Base-by-base conservation (phyloP, 2,329 filamentous ascomycete species). In the Teratosphaeria destructans region DNA sequence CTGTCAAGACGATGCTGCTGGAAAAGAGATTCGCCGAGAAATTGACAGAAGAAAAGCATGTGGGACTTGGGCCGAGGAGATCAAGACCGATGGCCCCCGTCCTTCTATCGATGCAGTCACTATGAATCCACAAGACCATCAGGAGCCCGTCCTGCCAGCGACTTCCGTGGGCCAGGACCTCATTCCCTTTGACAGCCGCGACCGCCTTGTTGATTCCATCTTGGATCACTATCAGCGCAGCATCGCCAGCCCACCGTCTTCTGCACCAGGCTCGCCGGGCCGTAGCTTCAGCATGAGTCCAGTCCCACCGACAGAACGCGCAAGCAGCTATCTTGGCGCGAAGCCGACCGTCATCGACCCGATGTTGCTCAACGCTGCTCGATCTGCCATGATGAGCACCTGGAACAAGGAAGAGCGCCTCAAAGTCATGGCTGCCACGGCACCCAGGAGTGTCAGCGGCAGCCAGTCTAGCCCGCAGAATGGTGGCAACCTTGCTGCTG, bases 371-470 rank as follows among this genome's bases (percentile, higher is more conserved):
- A 56, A 57, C 5, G 64, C 57, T 55, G 59, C 57, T 26, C 60
- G 61, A 53, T 58, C 61, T 12, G 63, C 61, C 7, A 64, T 96
- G 82, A 76, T 90, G 60, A 78, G 82, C 23, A 83, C 89, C 55
- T 96, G 93, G 93, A 87, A 85, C 47, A 85, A 86, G 68, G 91
- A 95, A 26, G 75, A 79, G 14, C 88, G 88, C 35, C 77, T 94
- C 57, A 82, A 85, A 11, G 79, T 83, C 43, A 81, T 89, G 55
- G 84, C 88, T 61, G 84, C 78, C 60, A 61, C 63, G 56, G 63
- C 60, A 23, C 85, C 85, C 66, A 89, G 86, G 66, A 84, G 88
- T 0, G 82, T 83, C 12, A 95, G 90, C 3, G 90, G 90, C 26
- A 95, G 90, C 2, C 85, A 83, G 63, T 80, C 82, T 1, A 86